A percentile compares a stretch with the other conserved stretches of the same genome.
These are phyloP conservation scores for Buxus sempervirens DNA, from an alignment of 164 flowering plant genomes.

Conservation along the genomic window DNA sequence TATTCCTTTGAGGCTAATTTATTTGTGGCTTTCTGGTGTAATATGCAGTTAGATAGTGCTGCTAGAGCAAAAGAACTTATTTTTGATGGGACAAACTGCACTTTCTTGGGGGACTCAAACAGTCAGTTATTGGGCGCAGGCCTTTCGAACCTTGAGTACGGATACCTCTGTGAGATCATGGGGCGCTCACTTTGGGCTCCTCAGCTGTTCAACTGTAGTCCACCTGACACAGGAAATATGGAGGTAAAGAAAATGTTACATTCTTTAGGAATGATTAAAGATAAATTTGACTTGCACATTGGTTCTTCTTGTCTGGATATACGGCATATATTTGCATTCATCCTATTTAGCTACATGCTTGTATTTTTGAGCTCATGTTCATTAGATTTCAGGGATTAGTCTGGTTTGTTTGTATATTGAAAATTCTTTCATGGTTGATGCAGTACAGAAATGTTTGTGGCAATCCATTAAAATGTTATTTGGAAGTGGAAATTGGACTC, in stretches of 20 bases:
- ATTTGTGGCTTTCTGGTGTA: constrained; percentile 1
- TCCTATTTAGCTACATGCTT: too few relatives aligned
- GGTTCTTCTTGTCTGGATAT: not conserved
- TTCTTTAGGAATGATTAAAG: not conserved
- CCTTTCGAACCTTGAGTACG: constrained; percentile 96
- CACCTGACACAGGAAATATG: constrained; percentile 99
- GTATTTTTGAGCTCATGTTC: too few relatives aligned
- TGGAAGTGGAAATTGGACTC: too few relatives aligned
- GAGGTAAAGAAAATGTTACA: constrained; percentile 53
- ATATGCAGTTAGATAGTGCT: constrained; percentile 84
- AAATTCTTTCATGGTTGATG: too few relatives aligned
- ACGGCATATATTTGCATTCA: too few relatives aligned
- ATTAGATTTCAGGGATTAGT: too few relatives aligned
- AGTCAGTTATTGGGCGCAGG: constrained; percentile 71
- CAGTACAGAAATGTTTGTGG: too few relatives aligned
- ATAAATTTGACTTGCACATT: not conserved
- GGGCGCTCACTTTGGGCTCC: constrained; percentile 98
- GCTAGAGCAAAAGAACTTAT: constrained; percentile 69
- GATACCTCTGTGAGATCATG: constrained; percentile 95
- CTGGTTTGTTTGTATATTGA: too few relatives aligned
- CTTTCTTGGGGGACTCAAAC: constrained; percentile 16
- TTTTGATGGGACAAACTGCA: constrained; percentile 28
- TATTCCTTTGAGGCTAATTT: not conserved
- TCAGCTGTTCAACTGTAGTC: constrained; percentile 89
- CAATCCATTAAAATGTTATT: too few relatives aligned